These are phyloP conservation scores for Ganoderma resinaceum DNA, from an alignment of 1,284 basidiomycete species.

Conservation along the genomic window DNA sequence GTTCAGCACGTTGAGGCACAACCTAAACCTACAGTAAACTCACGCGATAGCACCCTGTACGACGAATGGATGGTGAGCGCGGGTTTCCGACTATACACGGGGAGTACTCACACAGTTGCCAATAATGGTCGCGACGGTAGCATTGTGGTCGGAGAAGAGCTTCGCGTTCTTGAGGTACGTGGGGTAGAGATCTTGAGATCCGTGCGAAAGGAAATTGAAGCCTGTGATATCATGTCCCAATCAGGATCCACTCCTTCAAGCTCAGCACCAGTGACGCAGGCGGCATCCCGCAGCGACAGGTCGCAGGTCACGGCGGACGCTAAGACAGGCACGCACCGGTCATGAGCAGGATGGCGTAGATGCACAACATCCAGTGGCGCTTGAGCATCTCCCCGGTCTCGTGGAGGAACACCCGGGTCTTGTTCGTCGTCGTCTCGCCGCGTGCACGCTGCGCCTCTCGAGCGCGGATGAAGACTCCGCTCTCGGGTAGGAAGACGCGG, in stretches of 20 bases:
- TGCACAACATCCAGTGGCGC: slow-evolving; percentile 84
- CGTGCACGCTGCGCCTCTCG: slow-evolving; percentile 54
- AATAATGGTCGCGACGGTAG: slow-evolving; percentile 91
- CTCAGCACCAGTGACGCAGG: not conserved
- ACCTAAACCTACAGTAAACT: slow-evolving; percentile 31
- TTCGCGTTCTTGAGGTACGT: slow-evolving; percentile 77
- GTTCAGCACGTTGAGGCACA: slow-evolving; percentile 24
- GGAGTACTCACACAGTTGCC: slow-evolving; percentile 73
- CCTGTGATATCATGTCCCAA: slow-evolving; percentile 47
- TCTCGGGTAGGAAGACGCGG: slow-evolving; percentile 82
- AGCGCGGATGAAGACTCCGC: slow-evolving; percentile 74
- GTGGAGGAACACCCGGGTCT: slow-evolving; percentile 76
- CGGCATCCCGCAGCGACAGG: not conserved
- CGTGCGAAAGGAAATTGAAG: slow-evolving; percentile 95
- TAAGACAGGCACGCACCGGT: slow-evolving; percentile 56
- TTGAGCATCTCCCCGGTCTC: slow-evolving; percentile 83
- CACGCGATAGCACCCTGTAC: slow-evolving; percentile 76
- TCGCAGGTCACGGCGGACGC: not conserved
- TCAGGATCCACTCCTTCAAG: slow-evolving; percentile 11
- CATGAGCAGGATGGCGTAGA: slow-evolving; percentile 86
- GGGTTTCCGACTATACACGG: slow-evolving; percentile 14
- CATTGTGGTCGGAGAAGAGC: slow-evolving; percentile 59
- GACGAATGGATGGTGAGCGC: slow-evolving; percentile 20
- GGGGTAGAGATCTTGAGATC: slow-evolving; percentile 86
- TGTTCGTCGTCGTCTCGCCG: slow-evolving; percentile 51